phyloP scores from a whole-genome alignment of 352 stramenopile species.

The Salisapilia sapeloensis region DNA sequence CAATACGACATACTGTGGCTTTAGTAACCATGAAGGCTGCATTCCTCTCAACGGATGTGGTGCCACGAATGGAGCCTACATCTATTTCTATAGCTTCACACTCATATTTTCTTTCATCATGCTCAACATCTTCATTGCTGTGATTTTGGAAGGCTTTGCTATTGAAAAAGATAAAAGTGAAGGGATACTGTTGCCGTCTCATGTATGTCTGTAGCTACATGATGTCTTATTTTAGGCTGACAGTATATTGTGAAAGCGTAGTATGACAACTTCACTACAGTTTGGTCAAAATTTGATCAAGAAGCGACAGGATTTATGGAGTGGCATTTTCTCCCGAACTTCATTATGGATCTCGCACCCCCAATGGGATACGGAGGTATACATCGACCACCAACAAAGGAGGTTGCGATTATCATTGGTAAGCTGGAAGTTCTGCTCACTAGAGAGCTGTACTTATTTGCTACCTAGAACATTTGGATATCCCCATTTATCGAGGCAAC shows the following conservation, averaged over 20 bases:
- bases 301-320: constrained; percentile 71
- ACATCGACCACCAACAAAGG: constrained; percentile 15
- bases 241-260: constrained; percentile 5
- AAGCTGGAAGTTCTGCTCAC: constrained; percentile 6
- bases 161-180: constrained; percentile 54
- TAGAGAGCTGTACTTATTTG: neutral
- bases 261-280: constrained; percentile 61
- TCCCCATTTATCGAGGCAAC: constrained; percentile 33
- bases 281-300: constrained; percentile 69
- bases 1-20: constrained; percentile 37
- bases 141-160: constrained; percentile 84
- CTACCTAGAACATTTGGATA: constrained; percentile 17
- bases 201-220: constrained; percentile 17
- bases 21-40: constrained; percentile 27
- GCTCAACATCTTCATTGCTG: constrained; percentile 86
- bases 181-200: constrained; percentile 25
- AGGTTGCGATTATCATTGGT: constrained; percentile 28
- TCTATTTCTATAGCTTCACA: constrained; percentile 81
- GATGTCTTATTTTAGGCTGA: neutral
- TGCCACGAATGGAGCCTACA: constrained; percentile 23
- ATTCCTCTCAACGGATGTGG: constrained; percentile 52
- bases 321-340: constrained; percentile 36
- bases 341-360: constrained; percentile 37
- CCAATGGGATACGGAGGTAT: constrained; percentile 46
- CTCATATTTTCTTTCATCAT: constrained; percentile 80